phyloP scores from a whole-genome alignment of 352 stramenopile genomes.

The Nothophytophthora sp. region DNA sequence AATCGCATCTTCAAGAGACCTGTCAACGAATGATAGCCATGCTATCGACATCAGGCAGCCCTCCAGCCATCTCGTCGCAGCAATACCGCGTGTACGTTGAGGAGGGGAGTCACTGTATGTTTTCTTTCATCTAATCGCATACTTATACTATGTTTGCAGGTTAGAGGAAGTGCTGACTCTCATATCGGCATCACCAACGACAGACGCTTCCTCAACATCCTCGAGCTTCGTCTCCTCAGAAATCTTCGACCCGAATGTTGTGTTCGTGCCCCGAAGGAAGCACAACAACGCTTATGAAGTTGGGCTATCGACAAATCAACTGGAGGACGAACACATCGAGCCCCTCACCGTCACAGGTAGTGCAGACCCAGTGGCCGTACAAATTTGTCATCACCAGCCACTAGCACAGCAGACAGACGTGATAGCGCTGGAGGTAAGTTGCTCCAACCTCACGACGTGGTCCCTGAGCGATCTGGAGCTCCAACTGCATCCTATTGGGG shows the following conservation, averaged over 20 bases:
- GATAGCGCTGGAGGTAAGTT: conserved; percentile 48
- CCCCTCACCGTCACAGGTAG: conserved; percentile 50
- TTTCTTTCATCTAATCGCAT: background rate
- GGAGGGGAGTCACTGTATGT: background rate
- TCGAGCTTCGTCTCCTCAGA: conserved; percentile 15
- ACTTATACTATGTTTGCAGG: conserved; percentile 1
- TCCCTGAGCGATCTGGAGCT: conserved; percentile 68
- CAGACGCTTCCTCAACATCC: background rate
- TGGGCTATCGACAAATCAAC: background rate
- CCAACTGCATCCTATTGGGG: conserved; percentile 44
- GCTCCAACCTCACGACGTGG: conserved; percentile 71
- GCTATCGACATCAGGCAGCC: conserved; percentile 11
- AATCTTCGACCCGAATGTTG: conserved; percentile 38
- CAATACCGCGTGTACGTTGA: conserved; percentile 34
- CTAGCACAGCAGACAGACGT: conserved; percentile 44
- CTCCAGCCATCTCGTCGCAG: conserved; percentile 17
- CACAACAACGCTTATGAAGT: background rate
- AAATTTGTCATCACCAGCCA: conserved; percentile 57
- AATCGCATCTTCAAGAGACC: conserved; percentile 24
- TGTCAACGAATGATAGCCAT: conserved; percentile 31
- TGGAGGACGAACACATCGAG: conserved; percentile 13
- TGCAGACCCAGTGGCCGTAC: conserved; percentile 60
- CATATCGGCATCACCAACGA: conserved; percentile 5
- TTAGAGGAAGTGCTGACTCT: conserved; percentile 25
- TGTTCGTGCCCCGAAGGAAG: conserved; percentile 33